Base-by-base conservation (phyloP, 2,329 filamentous ascomycete species). In the Akanthomyces dipterigenus region DNA sequence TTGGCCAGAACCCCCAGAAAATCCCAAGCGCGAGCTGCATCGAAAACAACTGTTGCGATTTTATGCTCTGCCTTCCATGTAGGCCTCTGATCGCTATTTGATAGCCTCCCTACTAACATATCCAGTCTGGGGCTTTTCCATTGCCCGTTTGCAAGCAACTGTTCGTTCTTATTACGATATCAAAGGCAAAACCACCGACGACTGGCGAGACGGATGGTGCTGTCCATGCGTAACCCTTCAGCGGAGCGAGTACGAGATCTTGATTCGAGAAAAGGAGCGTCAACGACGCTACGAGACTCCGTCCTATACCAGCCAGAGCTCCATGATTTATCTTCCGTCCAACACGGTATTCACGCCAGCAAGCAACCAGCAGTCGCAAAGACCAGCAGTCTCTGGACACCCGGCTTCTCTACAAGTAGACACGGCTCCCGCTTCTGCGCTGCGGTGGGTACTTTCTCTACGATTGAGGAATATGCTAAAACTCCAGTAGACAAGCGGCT, bases 151-250 rank as follows among this genome's bases (percentile, higher is more conserved):
- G 12, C 74, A 75, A 56, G 60, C 62, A 7, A 65, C 64, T 2
- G 66, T 75, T 60, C 72, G 74, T 24, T 46, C 66, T 2, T 68
- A 71, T 36, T 76, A 75, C 64, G 64, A 64, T 58, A 74, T 76
- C 42, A 60, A 69, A 7, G 72, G 73, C 26, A 57, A 48, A 8
- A 48, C 61, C 0, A 36, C 26, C 12, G 38, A 45, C 3, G 74
- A 76, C 56, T 70, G 40, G 16, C 16, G 14, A 2, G 65, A 66
- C 24, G 66, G 67, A 20, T 74, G 69, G 51, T 71, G 59, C 51
- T 70, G 67, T 46, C 73, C 74, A 5, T 66, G 61, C 45, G 14
- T 58, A 1, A 68, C 71, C 16, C 63, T 75, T 26, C 60, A 67
- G 5, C 66, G 68, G 3, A 69, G 66, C 34, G 71, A 76, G 42